These are phyloP conservation scores for Voacanga thouarsii DNA, from an alignment of 257 asterid species.

Conservation along the genomic window DNA sequence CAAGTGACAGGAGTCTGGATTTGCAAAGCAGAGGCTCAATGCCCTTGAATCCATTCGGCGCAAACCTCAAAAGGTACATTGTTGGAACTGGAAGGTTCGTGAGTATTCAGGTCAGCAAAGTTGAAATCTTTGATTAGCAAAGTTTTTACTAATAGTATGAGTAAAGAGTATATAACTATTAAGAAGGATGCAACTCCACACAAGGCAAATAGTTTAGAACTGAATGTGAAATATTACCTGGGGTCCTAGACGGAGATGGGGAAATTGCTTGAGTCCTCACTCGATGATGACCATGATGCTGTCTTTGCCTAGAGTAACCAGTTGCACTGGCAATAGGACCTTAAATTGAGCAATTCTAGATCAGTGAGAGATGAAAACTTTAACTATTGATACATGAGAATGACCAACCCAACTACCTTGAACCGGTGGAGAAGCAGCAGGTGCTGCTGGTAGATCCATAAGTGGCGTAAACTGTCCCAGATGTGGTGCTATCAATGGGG, in stretches of 20 bases:
- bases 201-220: neutral
- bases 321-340: slow-evolving; percentile 52
- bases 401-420: slow-evolving; percentile 45
- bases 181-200: neutral
- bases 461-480: slow-evolving; percentile 37
- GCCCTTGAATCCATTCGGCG: neutral
- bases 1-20: neutral
- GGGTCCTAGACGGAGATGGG: slow-evolving; percentile 66
- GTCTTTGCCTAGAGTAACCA: slow-evolving; percentile 37
- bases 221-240: slow-evolving; percentile 47
- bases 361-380: slow-evolving; percentile 23
- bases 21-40: neutral
- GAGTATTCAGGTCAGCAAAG: neutral
- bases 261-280: slow-evolving; percentile 45
- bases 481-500: slow-evolving; percentile 33
- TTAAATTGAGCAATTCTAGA: slow-evolving; percentile 27
- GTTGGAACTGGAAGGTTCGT: neutral
- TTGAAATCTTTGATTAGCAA: neutral
- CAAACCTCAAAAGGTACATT: neutral
- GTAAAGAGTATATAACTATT: neutral
- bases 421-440: slow-evolving; percentile 53
- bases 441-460: slow-evolving; percentile 39
- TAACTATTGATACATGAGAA: neutral
- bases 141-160: neutral
- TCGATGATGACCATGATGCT: slow-evolving; percentile 43